These are phyloP conservation scores for Huntiella omanensis DNA, from an alignment of 2,329 filamentous ascomycete species.

Conservation along the genomic window DNA sequence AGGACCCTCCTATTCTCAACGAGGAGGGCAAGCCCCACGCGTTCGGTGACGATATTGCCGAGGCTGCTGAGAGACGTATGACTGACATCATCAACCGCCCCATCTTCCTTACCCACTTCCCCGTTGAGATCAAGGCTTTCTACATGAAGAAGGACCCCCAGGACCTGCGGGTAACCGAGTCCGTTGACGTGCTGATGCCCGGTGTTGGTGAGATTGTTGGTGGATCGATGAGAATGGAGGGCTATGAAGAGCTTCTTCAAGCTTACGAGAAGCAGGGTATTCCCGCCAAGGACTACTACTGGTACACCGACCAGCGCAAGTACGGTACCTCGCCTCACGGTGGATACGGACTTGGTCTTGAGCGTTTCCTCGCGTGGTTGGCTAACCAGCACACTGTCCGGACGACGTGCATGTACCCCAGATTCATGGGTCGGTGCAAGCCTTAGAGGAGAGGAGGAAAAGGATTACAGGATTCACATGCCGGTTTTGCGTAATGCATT, in stretches of 20 bases:
- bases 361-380: constrained; percentile 52
- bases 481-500: no score
- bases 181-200: constrained; percentile 71
- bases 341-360: constrained; percentile 80
- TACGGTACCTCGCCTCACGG: constrained; percentile 87
- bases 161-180: constrained; percentile 76
- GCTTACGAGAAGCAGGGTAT: constrained; percentile 81
- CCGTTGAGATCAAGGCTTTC: constrained; percentile 92
- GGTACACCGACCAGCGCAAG: constrained; percentile 97
- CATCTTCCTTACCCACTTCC: constrained; percentile 95
- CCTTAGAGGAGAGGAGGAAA: constrained; percentile 28
- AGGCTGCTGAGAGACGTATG: constrained; percentile 92
- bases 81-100: constrained; percentile 90
- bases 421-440: constrained; percentile 66
- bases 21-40: constrained; percentile 78
- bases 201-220: constrained; percentile 95
- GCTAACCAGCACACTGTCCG: constrained; percentile 45
- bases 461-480: no score
- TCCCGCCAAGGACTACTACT: constrained; percentile 74
- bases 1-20: constrained; percentile 65
- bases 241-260: constrained; percentile 72
- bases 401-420: constrained; percentile 55
- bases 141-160: constrained; percentile 86
- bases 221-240: constrained; percentile 88
- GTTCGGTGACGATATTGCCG: constrained; percentile 95